Conservation (phyloP, 2,329 filamentous ascomycete genomes). For the Talaromyces rugulosus region DNA sequence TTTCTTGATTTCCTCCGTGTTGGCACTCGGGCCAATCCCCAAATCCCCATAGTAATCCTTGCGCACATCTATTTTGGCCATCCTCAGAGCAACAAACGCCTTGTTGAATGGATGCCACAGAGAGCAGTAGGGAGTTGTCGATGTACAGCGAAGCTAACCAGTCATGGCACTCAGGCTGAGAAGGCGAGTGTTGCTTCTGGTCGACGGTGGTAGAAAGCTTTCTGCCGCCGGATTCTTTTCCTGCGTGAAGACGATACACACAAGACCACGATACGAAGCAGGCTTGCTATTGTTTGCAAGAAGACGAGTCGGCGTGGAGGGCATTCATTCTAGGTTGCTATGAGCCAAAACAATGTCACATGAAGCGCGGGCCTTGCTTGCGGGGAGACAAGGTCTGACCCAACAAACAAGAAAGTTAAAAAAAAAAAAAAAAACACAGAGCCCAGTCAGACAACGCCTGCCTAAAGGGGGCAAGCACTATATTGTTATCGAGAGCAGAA, state of each 20-base stretch:
- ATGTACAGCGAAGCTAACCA: conserved; percentile 15
- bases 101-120: not conserved
- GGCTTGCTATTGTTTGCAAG: not conserved
- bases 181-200: not conserved
- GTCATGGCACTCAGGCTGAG: conserved; percentile 9
- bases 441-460: not conserved
- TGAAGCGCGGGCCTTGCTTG: not conserved
- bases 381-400: not conserved
- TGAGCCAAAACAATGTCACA: not conserved
- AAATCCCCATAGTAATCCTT: conserved; percentile 85
- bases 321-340: not conserved
- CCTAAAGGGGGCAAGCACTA: not conserved
- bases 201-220: not conserved
- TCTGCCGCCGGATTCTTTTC: not conserved
- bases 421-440: not conserved
- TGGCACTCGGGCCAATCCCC: conserved; percentile 64
- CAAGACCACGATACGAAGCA: not conserved
- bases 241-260: not conserved
- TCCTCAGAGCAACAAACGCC: conserved; percentile 36
- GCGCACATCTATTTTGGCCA: conserved; percentile 65
- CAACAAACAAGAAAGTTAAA: not conserved
- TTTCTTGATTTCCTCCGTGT: conserved; percentile 74
- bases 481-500: not conserved
- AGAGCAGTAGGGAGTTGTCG: not conserved
- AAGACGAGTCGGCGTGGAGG: not conserved